phyloP scores from a whole-genome alignment of 2,329 filamentous ascomycete species.

The Orbilia blumenaviensis region DNA sequence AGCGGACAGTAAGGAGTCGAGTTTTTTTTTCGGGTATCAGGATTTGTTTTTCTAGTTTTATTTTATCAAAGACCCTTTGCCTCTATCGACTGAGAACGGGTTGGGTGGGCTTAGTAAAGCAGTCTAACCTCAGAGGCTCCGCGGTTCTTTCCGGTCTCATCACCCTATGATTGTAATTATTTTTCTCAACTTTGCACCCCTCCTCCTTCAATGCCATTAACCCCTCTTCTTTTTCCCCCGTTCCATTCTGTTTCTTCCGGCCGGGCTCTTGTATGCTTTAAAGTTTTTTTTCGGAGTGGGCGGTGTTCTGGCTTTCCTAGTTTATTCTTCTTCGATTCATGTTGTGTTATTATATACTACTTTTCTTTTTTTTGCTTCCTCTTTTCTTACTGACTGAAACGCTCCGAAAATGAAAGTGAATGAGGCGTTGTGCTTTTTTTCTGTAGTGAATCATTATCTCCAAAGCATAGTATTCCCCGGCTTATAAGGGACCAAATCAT shows the following conservation, averaged over 20 bases:
- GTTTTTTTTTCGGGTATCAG: background rate
- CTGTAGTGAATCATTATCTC: background rate
- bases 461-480: background rate
- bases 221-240: background rate
- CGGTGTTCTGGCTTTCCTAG: background rate
- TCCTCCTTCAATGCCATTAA: background rate
- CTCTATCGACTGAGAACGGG: too few species aligned
- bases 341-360: conserved; percentile 6
- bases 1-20: background rate
- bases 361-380: background rate
- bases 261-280: background rate
- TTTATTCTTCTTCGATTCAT: background rate
- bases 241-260: background rate
- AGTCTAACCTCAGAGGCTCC: background rate
- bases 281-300: background rate
- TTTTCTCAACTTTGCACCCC: background rate
- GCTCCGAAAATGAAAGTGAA: background rate
- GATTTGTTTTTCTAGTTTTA: background rate
- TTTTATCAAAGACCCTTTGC: background rate
- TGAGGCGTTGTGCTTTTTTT: background rate
- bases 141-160: background rate
- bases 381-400: background rate
- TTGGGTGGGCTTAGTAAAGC: background rate
- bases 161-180: conserved; percentile 24
- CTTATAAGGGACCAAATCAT: background rate